phyloP scores from a whole-genome alignment of 768 basidiomycete species.

The Lentinula detonsa region DNA sequence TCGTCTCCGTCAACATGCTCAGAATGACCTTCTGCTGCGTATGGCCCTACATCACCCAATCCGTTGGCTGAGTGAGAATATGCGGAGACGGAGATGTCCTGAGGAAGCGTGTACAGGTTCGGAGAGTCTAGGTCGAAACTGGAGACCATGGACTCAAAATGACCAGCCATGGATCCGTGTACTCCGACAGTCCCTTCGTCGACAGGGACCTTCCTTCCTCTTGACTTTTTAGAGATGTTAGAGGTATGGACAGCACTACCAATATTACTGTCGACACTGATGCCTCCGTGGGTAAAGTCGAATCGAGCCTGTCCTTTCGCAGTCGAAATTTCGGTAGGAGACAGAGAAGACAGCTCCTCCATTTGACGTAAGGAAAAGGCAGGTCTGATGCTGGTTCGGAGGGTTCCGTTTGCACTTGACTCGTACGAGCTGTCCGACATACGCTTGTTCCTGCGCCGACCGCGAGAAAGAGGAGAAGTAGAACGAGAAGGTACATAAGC shows the following conservation, averaged over 20 bases:
- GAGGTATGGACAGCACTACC: neutral
- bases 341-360: neutral
- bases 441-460: neutral
- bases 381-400: neutral
- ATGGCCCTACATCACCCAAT: neutral
- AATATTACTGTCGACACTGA: neutral
- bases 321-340: neutral
- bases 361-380: neutral
- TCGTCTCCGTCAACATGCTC: neutral
- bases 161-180: neutral
- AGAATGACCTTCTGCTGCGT: neutral
- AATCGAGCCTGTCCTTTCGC: neutral
- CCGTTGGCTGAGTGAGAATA: neutral
- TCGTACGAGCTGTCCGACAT: neutral
- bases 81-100: neutral
- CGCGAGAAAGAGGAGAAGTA: neutral
- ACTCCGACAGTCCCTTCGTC: neutral
- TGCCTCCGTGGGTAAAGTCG: neutral
- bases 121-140: neutral
- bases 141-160: neutral
- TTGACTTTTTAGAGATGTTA: neutral
- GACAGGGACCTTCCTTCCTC: constrained; percentile 5
- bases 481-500: neutral
- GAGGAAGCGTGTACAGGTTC: neutral
- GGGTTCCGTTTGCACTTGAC: neutral